Evolutionary conservation across 371 early-diverging fungal species (phyloP), one percentile per base, ranked within the genome.

Genomic region (Apophysomyces elegans): DNA sequence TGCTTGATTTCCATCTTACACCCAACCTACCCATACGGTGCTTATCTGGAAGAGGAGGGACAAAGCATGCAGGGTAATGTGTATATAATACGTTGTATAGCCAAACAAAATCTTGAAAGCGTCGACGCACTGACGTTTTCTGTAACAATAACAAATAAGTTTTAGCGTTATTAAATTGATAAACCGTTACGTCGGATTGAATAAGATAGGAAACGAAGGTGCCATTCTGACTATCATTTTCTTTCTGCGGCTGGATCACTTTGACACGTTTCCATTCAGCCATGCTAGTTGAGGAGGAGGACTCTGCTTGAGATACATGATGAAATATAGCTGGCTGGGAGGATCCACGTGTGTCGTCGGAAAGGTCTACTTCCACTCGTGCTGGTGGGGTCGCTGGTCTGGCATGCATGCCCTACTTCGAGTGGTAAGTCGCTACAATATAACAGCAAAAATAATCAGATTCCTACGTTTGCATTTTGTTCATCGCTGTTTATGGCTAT

Each of bases 91-190:
- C 87, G 58, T 86, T 82, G 67, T 95, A 88, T 41, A 98, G 83
- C 93, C 92, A 93, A 5, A 88, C 91, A 85, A 98, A 98, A 74
- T 98, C 99, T 73, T 93, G 94, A 79, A 93, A 98, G 56, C 98
- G 83, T 68, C 97, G 83, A 39, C 96, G 90, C 11, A 95, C 89
- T 38, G 71, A 69, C 41, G 56, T 32, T 43, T 45, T 68, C 64
- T 68, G 59, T 37, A 13, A 62, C 4, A 7, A 56, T 36, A 44
- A 13, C 26, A 16, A 39, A 61, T 13, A 4, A 21, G 54, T 37
- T 8, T 4, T 56, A 44, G 0, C 11, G 9, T 41, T 56, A 13
- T 6, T 26, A 21, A 41, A 7, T 12, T 32, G 6, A 16, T 45
- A 39, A 6, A 3, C 5, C 38, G 68, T 65, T 76, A 79, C 94